Evolutionary conservation across 306 rosid genomes (phyloP).

Genomic region (Arachis hypogaea): DNA sequence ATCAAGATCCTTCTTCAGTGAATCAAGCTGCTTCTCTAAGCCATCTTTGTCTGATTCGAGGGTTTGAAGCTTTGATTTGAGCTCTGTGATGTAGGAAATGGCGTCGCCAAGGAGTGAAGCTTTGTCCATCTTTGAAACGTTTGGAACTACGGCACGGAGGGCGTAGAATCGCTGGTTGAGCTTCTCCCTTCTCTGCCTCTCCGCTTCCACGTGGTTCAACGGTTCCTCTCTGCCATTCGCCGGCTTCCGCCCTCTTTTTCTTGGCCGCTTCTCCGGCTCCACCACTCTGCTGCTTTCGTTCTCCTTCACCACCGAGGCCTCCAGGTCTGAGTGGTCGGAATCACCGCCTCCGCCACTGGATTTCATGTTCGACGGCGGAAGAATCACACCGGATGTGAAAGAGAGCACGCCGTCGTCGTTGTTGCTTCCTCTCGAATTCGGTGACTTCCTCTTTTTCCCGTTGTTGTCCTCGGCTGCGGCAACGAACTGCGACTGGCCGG

Average conservation of each 20-base stretch:
- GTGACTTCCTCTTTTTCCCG: constrained; percentile 67
- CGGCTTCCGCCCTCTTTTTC: constrained; percentile 93
- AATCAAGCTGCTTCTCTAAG: constrained; percentile 62
- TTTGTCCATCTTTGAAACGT: constrained; percentile 97
- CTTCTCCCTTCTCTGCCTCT: constrained; percentile 91
- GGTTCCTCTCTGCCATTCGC: constrained; percentile 98
- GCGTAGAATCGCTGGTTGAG: constrained; percentile 92
- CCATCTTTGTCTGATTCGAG: constrained; percentile 68
- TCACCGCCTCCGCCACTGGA: constrained; percentile 49
- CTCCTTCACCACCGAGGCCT: constrained; percentile 83
- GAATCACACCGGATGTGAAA: constrained; percentile 78
- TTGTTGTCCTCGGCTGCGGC: constrained; percentile 56
- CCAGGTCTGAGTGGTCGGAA: constrained; percentile 91
- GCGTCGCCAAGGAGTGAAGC: constrained; percentile 94
- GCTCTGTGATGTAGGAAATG: constrained; percentile 80
- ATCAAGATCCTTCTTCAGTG: constrained; percentile 62
- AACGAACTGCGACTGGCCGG: constrained; percentile 55
- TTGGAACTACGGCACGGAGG: constrained; percentile 92
- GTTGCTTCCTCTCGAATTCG: constrained; percentile 67
- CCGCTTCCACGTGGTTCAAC: constrained; percentile 91
- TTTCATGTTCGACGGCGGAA: constrained; percentile 57
- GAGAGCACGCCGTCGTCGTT: constrained; percentile 94
- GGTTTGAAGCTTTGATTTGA: constrained; percentile 67
- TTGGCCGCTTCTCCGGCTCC: constrained; percentile 86
- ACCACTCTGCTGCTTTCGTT: constrained; percentile 67